Evolutionary conservation across 192 early-diverging fungal species (phyloP).

Genomic region (Coemansia aciculifera): DNA sequence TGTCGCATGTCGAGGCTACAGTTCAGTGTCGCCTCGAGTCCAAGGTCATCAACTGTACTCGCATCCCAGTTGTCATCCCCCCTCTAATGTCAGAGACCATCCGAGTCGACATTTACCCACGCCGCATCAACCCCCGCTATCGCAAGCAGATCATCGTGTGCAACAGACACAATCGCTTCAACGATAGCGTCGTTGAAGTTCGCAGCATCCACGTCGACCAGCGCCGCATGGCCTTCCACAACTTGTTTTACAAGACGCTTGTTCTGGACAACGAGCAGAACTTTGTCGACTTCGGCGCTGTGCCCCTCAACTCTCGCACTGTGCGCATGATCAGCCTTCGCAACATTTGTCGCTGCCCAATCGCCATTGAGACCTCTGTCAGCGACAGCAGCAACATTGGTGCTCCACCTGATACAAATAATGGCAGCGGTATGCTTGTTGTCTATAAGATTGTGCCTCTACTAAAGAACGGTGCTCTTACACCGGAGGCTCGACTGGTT

Average conservation of each 20-base stretch:
- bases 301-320: conserved; percentile 77
- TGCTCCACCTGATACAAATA: conserved; percentile 21
- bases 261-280: conserved; percentile 80
- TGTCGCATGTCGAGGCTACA: conserved; percentile 79
- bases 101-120: conserved; percentile 93
- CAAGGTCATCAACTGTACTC: conserved; percentile 88
- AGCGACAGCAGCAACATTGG: conserved; percentile 28
- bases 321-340: conserved; percentile 80
- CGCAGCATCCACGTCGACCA: conserved; percentile 94
- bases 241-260: conserved; percentile 89
- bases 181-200: conserved; percentile 90
- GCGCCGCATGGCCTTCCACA: conserved; percentile 95
- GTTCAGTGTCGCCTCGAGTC: conserved; percentile 88
- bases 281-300: conserved; percentile 92
- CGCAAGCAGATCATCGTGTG: conserved; percentile 94
- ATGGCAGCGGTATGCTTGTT: conserved; percentile 37
- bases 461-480: background rate
- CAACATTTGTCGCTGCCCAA: conserved; percentile 67
- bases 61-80: conserved; percentile 64
- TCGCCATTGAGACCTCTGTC: conserved; percentile 39
- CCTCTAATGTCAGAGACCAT: conserved; percentile 75
- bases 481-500: conserved; percentile 27
- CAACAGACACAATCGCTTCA: conserved; percentile 84
- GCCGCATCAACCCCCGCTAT: conserved; percentile 97
- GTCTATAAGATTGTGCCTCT: conserved; percentile 21